These are phyloP conservation scores for Starmerella sp. DNA, from an alignment of 805 yeast genomes.

Conservation along the genomic window DNA sequence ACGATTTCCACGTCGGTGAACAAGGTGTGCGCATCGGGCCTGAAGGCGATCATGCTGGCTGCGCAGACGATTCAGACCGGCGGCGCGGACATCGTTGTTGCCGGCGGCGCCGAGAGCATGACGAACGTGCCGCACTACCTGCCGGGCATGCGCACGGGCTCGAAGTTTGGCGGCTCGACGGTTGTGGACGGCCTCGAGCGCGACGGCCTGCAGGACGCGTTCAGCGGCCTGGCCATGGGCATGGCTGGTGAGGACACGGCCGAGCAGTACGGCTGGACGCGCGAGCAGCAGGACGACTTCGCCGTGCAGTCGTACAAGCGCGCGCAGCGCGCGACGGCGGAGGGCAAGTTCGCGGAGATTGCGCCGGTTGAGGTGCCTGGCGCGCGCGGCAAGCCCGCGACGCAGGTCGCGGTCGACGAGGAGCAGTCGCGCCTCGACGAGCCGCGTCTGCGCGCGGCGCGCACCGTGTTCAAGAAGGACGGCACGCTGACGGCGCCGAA, in stretches of 20 bases:
- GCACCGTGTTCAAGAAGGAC: slow-evolving; percentile 90
- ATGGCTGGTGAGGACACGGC: slow-evolving; percentile 97
- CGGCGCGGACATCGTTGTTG: slow-evolving; percentile 80
- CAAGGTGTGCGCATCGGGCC: slow-evolving; percentile 95
- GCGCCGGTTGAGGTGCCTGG: slow-evolving; percentile 82
- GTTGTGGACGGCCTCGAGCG: slow-evolving; percentile 80
- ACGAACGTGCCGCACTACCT: slow-evolving; percentile 87
- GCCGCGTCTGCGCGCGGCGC: slow-evolving; percentile 63
- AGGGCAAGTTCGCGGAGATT: slow-evolving; percentile 79
- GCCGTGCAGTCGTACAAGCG: slow-evolving; percentile 76
- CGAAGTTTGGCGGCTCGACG: slow-evolving; percentile 73
- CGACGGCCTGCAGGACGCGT: slow-evolving; percentile 91
- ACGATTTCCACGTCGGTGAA: slow-evolving; percentile 85
- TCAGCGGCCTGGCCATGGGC: slow-evolving; percentile 85
- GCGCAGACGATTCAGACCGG: slow-evolving; percentile 86
- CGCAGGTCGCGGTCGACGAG: slow-evolving; percentile 63
- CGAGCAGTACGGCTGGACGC: slow-evolving; percentile 56
- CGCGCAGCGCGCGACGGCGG: slow-evolving; percentile 70
- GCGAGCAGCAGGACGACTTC: slow-evolving; percentile 81
- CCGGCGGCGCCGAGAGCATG: slow-evolving; percentile 98
- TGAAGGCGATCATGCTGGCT: slow-evolving; percentile 81
- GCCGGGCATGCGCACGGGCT: slow-evolving; percentile 75
- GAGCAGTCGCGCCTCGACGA: slow-evolving; percentile 72
- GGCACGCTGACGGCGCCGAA: slow-evolving; percentile 97
- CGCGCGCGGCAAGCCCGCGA: slow-evolving; percentile 63